Evolutionary conservation across 805 yeast species (phyloP).

Genomic region (Groenewaldozyma salmanticensis): DNA sequence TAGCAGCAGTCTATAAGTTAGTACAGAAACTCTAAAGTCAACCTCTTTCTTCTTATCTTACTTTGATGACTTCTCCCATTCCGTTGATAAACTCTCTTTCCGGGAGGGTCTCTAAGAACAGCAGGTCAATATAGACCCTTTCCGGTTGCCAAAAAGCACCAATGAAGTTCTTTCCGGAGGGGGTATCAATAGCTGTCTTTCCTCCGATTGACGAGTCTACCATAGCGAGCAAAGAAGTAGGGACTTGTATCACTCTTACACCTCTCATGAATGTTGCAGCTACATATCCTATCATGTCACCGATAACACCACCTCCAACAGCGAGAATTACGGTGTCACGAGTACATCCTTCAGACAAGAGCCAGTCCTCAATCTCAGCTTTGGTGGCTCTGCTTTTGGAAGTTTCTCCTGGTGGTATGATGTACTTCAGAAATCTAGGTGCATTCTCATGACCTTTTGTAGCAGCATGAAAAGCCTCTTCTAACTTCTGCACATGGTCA

Average conservation of each 20-base stretch:
- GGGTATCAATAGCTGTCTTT: slow-evolving; percentile 96
- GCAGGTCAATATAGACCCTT: slow-evolving; percentile 77
- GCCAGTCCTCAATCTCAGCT: slow-evolving; percentile 85
- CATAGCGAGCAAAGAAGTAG: slow-evolving; percentile 91
- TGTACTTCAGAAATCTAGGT: slow-evolving; percentile 57
- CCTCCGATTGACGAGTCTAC: slow-evolving; percentile 98
- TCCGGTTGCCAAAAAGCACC: slow-evolving; percentile 98
- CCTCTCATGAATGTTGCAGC: slow-evolving; percentile 99
- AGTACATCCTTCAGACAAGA: slow-evolving; percentile 78
- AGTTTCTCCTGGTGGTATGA: slow-evolving; percentile 87
- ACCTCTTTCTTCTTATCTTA: slow-evolving; percentile 3
- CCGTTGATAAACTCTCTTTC: slow-evolving; percentile 94
- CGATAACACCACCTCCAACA: slow-evolving; percentile 97
- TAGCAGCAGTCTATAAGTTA: slow-evolving; percentile 65
- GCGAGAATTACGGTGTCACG: slow-evolving; percentile 93
- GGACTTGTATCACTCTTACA: slow-evolving; percentile 84
- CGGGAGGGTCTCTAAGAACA: slow-evolving; percentile 80
- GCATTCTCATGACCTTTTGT: slow-evolving; percentile 2
- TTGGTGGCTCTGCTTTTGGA: slow-evolving; percentile 82
- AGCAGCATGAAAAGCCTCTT: slow-evolving; percentile 44
- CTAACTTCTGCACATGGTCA: slow-evolving; percentile 32
- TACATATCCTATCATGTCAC: slow-evolving; percentile 97
- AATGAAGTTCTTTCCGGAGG: slow-evolving; percentile 86
- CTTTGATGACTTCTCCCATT: slow-evolving; percentile 92
- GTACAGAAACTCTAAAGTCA: not conserved